Conservation (phyloP, 2,329 filamentous ascomycete species). For the Pestalotiopsis sp. region DNA sequence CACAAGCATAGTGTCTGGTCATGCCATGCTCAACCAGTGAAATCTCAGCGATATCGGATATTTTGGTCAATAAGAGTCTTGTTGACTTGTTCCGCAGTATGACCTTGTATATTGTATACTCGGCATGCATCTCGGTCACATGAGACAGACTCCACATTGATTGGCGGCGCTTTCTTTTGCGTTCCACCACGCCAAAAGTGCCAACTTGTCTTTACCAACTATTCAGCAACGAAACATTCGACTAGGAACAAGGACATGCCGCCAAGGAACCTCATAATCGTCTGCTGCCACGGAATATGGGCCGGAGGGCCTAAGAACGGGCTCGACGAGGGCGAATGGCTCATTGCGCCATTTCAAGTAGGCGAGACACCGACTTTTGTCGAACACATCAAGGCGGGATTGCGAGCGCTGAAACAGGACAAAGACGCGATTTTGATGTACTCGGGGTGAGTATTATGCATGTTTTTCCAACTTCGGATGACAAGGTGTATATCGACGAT, state of each 20-base stretch:
- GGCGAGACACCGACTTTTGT: slow-evolving; percentile 80
- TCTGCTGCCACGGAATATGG: slow-evolving; percentile 87
- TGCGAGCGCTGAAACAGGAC: slow-evolving; percentile 52
- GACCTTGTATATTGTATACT: no score
- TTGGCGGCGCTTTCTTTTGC: no score
- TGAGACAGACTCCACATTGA: no score
- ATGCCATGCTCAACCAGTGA: no score
- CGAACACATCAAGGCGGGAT: slow-evolving; percentile 70
- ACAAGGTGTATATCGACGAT: no score
- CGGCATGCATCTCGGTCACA: no score
- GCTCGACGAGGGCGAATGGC: slow-evolving; percentile 62
- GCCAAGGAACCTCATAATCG: slow-evolving; percentile 66
- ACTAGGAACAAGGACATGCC: background rate
- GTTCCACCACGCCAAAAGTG: no score
- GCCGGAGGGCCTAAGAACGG: slow-evolving; percentile 57
- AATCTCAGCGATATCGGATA: no score
- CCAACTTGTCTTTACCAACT: background rate
- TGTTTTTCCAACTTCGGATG: no score
- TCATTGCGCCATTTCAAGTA: slow-evolving; percentile 75
- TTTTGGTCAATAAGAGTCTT: no score
- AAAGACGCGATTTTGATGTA: slow-evolving; percentile 61
- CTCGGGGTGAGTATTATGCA: slow-evolving; percentile 60
- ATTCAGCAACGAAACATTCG: background rate
- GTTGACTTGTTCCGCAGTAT: no score
- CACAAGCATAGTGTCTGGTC: no score